phyloP scores from a whole-genome alignment of 805 yeast species.

The Barnettozyma sucrosica region DNA sequence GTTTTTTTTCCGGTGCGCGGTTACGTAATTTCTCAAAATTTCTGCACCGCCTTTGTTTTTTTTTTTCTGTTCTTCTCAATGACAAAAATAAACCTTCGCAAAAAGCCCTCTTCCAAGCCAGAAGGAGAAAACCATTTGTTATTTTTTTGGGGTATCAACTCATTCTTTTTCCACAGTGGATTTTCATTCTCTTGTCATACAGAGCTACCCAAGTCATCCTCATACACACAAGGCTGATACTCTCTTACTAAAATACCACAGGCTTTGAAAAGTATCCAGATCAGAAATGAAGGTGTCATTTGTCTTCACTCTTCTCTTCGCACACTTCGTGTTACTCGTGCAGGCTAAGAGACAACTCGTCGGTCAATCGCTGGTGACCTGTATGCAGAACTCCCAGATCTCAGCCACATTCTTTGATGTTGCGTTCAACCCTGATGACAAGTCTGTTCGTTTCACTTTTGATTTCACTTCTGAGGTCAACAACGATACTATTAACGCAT shows the following conservation, averaged over 20 bases:
- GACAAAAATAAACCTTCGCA: neutral
- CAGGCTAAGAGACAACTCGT: slow-evolving; percentile 4
- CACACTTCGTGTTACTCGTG: neutral
- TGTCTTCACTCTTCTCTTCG: neutral
- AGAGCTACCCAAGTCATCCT: neutral
- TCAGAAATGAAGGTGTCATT: slow-evolving; percentile 5
- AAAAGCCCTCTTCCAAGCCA: neutral
- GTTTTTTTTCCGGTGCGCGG: neutral
- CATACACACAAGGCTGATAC: neutral
- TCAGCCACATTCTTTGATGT: slow-evolving; percentile 74
- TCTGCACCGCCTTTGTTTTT: neutral
- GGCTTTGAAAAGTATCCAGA: neutral
- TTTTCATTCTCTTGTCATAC: neutral
- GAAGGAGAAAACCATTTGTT: no score
- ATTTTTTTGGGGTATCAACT: neutral
- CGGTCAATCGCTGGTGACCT: slow-evolving; percentile 63
- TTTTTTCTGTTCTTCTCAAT: neutral
- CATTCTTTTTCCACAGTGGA: neutral
- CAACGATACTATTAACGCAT: slow-evolving; percentile 60
- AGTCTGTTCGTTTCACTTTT: slow-evolving; percentile 61
- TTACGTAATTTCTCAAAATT: neutral
- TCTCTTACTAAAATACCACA: neutral
- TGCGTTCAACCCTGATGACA: slow-evolving; percentile 63
- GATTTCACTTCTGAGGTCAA: slow-evolving; percentile 63
- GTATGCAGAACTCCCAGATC: slow-evolving; percentile 72